A percentile compares a stretch with the other conserved stretches of the same genome.
Conservation (phyloP, 805 yeast species). For the Millerozyma acaciae region DNA sequence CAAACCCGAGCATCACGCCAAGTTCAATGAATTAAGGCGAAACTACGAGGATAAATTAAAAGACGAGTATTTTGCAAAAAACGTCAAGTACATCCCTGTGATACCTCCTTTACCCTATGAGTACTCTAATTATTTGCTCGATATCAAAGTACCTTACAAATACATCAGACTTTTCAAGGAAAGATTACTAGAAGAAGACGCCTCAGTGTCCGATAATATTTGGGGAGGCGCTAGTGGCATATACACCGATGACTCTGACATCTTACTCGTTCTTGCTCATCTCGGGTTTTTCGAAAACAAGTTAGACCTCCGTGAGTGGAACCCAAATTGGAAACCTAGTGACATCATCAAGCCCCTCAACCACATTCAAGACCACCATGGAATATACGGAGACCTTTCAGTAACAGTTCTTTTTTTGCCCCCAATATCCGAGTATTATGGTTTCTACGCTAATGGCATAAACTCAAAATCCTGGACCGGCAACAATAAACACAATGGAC, state of each 20-base stretch:
- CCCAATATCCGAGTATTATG: slow-evolving; percentile 56
- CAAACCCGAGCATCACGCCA: slow-evolving; percentile 25
- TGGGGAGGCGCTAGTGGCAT: slow-evolving; percentile 85
- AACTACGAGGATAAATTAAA: slow-evolving; percentile 21
- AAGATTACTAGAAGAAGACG: slow-evolving; percentile 39
- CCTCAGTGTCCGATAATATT: slow-evolving; percentile 37
- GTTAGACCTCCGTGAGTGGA: slow-evolving; percentile 30
- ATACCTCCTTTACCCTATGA: slow-evolving; percentile 36
- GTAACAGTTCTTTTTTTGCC: slow-evolving; percentile 68
- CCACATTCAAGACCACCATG: slow-evolving; percentile 12
- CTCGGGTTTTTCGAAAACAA: slow-evolving; percentile 55
- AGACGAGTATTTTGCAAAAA: slow-evolving; percentile 18
- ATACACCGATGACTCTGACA: slow-evolving; percentile 91
- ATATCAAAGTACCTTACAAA: slow-evolving; percentile 51
- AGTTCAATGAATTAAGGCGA: slow-evolving; percentile 25
- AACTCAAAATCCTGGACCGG: slow-evolving; percentile 70
- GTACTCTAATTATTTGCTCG: slow-evolving; percentile 42
- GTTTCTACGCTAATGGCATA: slow-evolving; percentile 64
- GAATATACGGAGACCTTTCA: slow-evolving; percentile 45
- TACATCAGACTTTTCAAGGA: slow-evolving; percentile 36
- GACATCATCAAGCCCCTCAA: slow-evolving; percentile 24
- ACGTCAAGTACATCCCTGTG: slow-evolving; percentile 29
- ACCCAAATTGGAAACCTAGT: slow-evolving; percentile 21
- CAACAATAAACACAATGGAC: slow-evolving; percentile 66
- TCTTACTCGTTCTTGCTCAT: slow-evolving; percentile 71